Evolutionary conservation across 345 rosid species (phyloP), one percentile per base, ranked within the genome.

Genomic region (Dovyalis caffra): DNA sequence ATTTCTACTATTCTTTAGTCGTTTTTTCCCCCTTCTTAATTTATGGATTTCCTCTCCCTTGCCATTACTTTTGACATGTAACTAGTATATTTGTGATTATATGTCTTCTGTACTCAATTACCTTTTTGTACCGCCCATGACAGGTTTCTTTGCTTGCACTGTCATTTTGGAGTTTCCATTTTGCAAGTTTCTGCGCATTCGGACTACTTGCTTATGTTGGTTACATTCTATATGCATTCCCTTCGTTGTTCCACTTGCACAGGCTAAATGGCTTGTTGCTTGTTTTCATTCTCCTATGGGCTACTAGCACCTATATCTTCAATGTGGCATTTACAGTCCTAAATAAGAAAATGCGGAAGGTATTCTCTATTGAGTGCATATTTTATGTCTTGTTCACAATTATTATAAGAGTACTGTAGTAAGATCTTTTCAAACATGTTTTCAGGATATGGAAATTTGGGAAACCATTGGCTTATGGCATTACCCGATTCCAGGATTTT

Each of bases 171-270:
- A 81, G 86, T 76, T 83, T 85, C 69, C 81, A 68, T 68, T 85
- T 85, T 74, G 88, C 86, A 71, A 85, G 88, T 69, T 51, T 85
- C 62, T 83, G 86, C 31, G 85, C 88, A 67, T 83, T 85, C 62
- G 88, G 84, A 37, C 75, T 85, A 37, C 88, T 85, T 29, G 86
- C 86, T 62, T 83, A 85, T 64, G 88, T 85, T 66, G 88, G 86
- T 79, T 85, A 85, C 72, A 75, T 83, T 49, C 45, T 83, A 10
- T 85, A 78, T 65, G 83, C 86, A 58, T 78, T 83, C 70, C 88
- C 88, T 81, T 85, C 88, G 14, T 29, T 83, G 78, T 76, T 83
- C 72, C 86, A 34, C 67, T 77, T 83, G 83, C 88, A 85, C 71
- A 78, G 69, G 25, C 62, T 83, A 38, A 85, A 83, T 62, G 85